Conservation (phyloP, 2,329 filamentous ascomycete genomes). For the Trichoderma koningiopsis region DNA sequence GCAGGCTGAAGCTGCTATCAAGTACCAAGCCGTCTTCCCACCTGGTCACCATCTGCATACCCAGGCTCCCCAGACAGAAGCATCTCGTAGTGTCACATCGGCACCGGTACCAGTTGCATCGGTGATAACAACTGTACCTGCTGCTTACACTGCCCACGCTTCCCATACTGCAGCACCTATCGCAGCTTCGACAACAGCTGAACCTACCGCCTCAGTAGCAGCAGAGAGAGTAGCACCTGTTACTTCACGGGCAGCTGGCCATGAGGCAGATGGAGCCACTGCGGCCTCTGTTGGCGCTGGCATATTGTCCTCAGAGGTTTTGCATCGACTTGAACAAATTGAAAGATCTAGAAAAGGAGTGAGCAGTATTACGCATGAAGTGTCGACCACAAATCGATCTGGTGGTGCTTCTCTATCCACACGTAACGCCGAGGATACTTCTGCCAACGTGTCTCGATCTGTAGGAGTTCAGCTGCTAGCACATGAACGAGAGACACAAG, state of each 20-base stretch:
- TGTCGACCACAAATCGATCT: neutral
- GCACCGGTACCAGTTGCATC: neutral
- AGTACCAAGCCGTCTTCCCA: constrained; percentile 62
- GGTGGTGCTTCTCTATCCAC: neutral
- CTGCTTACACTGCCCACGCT: neutral
- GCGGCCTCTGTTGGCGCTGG: neutral
- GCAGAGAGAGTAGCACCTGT: constrained; percentile 64
- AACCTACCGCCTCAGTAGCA: constrained; percentile 50
- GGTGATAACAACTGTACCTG: neutral
- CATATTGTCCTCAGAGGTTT: neutral
- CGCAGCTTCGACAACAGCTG: neutral
- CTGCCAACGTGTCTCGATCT: neutral
- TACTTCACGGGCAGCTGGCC: constrained; percentile 51
- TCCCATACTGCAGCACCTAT: neutral
- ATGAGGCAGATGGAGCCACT: neutral
- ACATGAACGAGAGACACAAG: constrained; percentile 15
- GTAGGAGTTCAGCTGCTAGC: constrained; percentile 27
- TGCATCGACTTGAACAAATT: neutral
- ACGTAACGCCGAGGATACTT: neutral
- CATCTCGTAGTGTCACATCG: neutral
- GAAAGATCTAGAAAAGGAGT: neutral
- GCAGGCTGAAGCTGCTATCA: constrained; percentile 41
- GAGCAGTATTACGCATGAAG: neutral
- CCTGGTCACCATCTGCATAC: constrained; percentile 51
- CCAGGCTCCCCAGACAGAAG: constrained; percentile 40